Evolutionary conservation across 2,329 filamentous ascomycete species (phyloP).

Genomic region (Botrytis deweyae): DNA sequence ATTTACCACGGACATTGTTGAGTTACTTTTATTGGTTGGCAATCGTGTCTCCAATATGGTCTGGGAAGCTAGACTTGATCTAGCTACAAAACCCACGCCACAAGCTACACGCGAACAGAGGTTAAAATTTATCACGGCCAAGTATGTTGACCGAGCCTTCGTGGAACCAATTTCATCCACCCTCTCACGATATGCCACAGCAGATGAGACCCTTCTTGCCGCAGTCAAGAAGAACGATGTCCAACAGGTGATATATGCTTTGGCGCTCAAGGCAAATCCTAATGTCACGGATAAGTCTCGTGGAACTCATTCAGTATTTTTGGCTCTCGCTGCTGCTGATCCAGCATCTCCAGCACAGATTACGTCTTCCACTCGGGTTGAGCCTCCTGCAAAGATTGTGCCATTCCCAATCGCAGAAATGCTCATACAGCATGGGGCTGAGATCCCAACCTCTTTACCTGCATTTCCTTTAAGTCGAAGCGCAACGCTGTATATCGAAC

Average conservation of each 20-base stretch:
- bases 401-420: conserved; percentile 90
- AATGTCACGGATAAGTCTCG: conserved; percentile 84
- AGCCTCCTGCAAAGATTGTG: conserved; percentile 49
- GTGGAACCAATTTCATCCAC: conserved; percentile 76
- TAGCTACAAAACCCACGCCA: conserved; percentile 66
- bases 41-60: conserved; percentile 96
- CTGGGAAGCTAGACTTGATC: conserved; percentile 86
- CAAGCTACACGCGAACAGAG: conserved; percentile 85
- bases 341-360: conserved; percentile 70
- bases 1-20: conserved; percentile 95
- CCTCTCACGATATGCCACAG: conserved; percentile 70
- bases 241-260: conserved; percentile 84
- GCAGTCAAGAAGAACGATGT: conserved; percentile 97
- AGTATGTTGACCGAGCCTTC: conserved; percentile 83
- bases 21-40: conserved; percentile 85
- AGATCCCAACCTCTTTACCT: conserved; percentile 73
- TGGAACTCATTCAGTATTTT: conserved; percentile 83
- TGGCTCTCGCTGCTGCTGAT: conserved; percentile 89
- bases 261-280: conserved; percentile 82
- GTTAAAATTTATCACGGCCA: conserved; percentile 90
- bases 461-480: conserved; percentile 80
- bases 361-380: conserved; percentile 45
- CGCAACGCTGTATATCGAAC: conserved; percentile 81
- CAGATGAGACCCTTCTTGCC: conserved; percentile 86
- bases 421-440: conserved; percentile 88